phyloP scores from a whole-genome alignment of 768 basidiomycete genomes.

The Suillus luteus region DNA sequence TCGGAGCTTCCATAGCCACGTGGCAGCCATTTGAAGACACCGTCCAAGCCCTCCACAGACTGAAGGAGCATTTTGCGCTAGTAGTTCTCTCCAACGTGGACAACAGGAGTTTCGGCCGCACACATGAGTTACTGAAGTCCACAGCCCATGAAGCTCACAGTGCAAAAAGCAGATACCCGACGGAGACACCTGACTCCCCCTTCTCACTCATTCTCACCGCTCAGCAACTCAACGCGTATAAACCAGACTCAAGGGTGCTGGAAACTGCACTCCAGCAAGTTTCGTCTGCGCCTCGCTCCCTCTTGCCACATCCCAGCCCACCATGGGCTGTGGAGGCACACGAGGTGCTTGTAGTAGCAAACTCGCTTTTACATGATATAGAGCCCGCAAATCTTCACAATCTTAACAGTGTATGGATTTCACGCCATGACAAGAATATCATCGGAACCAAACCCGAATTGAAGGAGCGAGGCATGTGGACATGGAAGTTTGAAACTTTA shows the following conservation, averaged over 20 bases:
- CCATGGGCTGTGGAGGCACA: constrained; percentile 32
- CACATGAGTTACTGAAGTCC: constrained; percentile 50
- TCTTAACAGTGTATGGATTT: constrained; percentile 66
- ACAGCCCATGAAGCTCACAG: constrained; percentile 8
- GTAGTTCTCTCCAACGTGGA: constrained; percentile 80
- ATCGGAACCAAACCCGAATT: constrained; percentile 41
- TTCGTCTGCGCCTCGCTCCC: constrained; percentile 21
- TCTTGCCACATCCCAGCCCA: constrained; percentile 22
- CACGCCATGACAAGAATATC: constrained; percentile 37
- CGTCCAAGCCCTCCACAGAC: constrained; percentile 53
- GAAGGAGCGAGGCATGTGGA: constrained; percentile 47
- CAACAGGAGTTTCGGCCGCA: constrained; percentile 58
- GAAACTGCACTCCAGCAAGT: constrained; percentile 32
- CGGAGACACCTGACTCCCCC: constrained; percentile 47
- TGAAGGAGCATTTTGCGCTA: constrained; percentile 66
- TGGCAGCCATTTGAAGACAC: constrained; percentile 76
- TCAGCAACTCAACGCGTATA: constrained; percentile 73
- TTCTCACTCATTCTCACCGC: constrained; percentile 73
- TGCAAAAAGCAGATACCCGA: constrained; percentile 37
- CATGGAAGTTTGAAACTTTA: constrained; percentile 59
- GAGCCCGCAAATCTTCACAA: constrained; percentile 59
- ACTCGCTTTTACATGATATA: constrained; percentile 68
- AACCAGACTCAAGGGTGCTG: constrained; percentile 54
- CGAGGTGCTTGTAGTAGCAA: constrained; percentile 65
- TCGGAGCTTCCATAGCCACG: constrained; percentile 58